Conservation (phyloP, 78 protist genomes). For the Speleostelium caveatum region DNA sequence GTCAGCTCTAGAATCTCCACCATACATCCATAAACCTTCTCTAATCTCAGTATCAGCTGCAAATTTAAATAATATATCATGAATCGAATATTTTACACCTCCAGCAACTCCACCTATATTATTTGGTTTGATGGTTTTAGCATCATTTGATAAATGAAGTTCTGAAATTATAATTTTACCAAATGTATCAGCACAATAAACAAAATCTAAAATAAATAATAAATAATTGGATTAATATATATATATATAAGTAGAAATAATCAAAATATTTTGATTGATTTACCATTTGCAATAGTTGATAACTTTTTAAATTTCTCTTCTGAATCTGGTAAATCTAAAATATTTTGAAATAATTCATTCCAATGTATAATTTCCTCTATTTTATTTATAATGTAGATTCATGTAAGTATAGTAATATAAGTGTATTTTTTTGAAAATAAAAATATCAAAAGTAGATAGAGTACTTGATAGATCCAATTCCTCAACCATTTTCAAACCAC, state of each 20-base stretch:
- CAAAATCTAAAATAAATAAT: no score
- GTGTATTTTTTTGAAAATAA: not conserved
- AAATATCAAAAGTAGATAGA: not conserved
- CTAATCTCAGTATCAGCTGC: constrained; percentile 12
- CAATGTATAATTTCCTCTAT: constrained; percentile 7
- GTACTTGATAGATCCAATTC: not conserved
- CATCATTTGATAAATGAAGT: constrained; percentile 1
- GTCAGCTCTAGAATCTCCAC: not conserved
- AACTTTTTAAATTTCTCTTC: not conserved
- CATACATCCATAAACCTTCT: constrained; percentile 30
- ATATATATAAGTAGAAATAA: no score
- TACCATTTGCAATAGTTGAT: constrained; percentile 1
- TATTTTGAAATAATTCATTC: constrained; percentile 12
- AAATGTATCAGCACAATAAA: constrained; percentile 63
- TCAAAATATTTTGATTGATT: no score
- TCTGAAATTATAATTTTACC: constrained; percentile 72
- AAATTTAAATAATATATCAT: constrained; percentile 1
- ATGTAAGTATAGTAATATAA: not conserved
- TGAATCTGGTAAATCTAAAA: not conserved
- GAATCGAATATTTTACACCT: constrained; percentile 8
- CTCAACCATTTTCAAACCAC: not conserved
- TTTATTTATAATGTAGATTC: not conserved
- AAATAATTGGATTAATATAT: no score
- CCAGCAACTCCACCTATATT: constrained; percentile 77
- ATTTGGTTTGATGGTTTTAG: constrained; percentile 37